phyloP scores from a whole-genome alignment of 2,329 filamentous ascomycete species.

The Talaromyces sp. region DNA sequence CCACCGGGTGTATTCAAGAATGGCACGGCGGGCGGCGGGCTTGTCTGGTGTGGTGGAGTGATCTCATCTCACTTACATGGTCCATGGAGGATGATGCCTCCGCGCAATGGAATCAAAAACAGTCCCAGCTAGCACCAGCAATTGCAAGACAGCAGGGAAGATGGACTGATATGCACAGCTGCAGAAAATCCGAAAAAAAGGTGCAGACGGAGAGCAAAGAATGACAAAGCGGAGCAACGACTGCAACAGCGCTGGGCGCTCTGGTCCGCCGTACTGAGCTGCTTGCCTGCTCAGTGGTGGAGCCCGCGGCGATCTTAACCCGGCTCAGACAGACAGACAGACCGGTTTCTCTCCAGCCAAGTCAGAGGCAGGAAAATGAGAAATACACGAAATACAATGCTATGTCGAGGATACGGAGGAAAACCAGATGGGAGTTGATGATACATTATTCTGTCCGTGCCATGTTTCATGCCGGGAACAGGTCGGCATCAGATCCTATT shows the following conservation, averaged over 20 bases:
- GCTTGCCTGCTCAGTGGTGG: neutral
- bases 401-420: neutral
- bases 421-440: too few species aligned
- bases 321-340: too few species aligned
- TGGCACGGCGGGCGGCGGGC: neutral
- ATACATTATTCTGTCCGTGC: neutral
- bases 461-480: neutral
- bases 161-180: neutral
- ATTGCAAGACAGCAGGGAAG: neutral
- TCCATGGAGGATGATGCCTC: conserved; percentile 37
- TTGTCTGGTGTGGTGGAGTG: neutral
- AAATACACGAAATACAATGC: neutral
- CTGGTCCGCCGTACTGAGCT: neutral
- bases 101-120: conserved; percentile 3
- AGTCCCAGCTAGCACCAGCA: neutral
- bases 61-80: conserved; percentile 30
- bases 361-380: neutral
- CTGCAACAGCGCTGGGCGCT: neutral
- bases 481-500: neutral
- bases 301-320: neutral
- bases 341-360: neutral
- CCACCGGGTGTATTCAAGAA: neutral
- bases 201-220: neutral
- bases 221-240: neutral
- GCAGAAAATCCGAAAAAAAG: neutral